A percentile compares a stretch with the other conserved stretches of the same genome.
phyloP scores from a whole-genome alignment of 169 alveolate species.

The Babesia divergens region DNA sequence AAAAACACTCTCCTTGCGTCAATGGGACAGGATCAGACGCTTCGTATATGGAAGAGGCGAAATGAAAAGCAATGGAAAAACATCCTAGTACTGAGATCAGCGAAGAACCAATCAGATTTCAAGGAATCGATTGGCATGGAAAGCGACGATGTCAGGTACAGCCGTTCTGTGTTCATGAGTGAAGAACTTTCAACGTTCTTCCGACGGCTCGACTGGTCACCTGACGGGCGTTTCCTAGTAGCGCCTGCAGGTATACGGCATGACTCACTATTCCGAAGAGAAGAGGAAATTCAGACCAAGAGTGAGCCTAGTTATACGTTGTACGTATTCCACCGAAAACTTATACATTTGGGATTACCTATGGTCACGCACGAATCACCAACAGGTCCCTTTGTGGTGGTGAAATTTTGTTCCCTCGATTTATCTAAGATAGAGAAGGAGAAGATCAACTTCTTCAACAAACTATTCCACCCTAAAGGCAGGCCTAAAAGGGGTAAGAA shows the following conservation, averaged over 20 bases:
- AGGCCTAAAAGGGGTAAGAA: conserved; percentile 3
- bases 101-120: conserved; percentile 52
- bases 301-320: conserved; percentile 36
- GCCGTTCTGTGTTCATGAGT: conserved; percentile 72
- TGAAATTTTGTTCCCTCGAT: conserved; percentile 53
- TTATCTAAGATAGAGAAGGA: conserved; percentile 30
- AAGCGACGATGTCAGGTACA: conserved; percentile 37
- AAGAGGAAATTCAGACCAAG: not conserved
- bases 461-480: conserved; percentile 12
- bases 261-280: conserved; percentile 7
- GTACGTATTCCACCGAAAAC: conserved; percentile 59
- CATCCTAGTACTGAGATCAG: conserved; percentile 39
- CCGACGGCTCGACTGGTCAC: conserved; percentile 88
- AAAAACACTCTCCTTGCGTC: conserved; percentile 79
- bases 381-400: conserved; percentile 66
- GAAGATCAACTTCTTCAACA: conserved; percentile 41
- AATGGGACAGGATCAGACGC: conserved; percentile 84
- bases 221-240: conserved; percentile 82
- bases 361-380: conserved; percentile 67
- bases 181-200: conserved; percentile 85
- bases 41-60: conserved; percentile 74
- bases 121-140: conserved; percentile 42
- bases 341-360: conserved; percentile 54
- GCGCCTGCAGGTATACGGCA: conserved; percentile 85
- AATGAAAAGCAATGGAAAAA: conserved; percentile 74